A percentile compares a stretch with the other conserved stretches of the same genome.
These are phyloP conservation scores for Xylaria flabelliformis DNA, from an alignment of 495 filamentous ascomycete genomes.

Conservation along the genomic window DNA sequence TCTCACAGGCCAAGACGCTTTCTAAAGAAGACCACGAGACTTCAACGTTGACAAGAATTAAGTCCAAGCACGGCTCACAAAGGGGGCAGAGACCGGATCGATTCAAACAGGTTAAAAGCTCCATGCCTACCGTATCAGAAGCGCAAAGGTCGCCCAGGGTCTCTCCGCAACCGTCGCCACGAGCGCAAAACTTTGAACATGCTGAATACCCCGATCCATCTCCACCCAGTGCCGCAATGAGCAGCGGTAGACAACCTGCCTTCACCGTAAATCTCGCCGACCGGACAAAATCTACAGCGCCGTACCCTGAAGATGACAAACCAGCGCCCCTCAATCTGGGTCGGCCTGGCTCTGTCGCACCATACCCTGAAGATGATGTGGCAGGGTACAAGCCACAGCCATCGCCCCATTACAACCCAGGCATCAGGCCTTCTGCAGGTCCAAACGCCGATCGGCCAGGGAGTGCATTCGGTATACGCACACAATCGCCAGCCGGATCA, in stretches of 20 bases:
- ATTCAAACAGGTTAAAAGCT: constrained; percentile 54
- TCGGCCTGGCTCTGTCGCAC: constrained; percentile 49
- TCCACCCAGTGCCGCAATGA: constrained; percentile 40
- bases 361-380: constrained; percentile 62
- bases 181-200: constrained; percentile 46
- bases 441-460: constrained; percentile 63
- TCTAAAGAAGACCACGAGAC: constrained; percentile 92
- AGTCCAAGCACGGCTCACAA: constrained; percentile 89
- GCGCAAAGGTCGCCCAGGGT: constrained; percentile 34
- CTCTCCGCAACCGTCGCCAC: constrained; percentile 40
- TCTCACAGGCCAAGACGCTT: constrained; percentile 83
- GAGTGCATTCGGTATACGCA: constrained; percentile 71
- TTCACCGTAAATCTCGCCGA: constrained; percentile 54
- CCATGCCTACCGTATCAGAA: constrained; percentile 61
- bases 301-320: constrained; percentile 68
- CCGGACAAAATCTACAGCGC: constrained; percentile 61
- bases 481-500: constrained; percentile 33
- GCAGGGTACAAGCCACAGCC: constrained; percentile 35
- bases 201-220: constrained; percentile 75
- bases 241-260: constrained; percentile 55
- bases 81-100: constrained; percentile 72
- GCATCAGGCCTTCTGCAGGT: constrained; percentile 45
- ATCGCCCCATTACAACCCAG: constrained; percentile 45
- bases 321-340: constrained; percentile 49
- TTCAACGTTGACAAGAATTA: constrained; percentile 86